Conservation (phyloP, 2,329 filamentous ascomycete species). For the Didymella lethalis region DNA sequence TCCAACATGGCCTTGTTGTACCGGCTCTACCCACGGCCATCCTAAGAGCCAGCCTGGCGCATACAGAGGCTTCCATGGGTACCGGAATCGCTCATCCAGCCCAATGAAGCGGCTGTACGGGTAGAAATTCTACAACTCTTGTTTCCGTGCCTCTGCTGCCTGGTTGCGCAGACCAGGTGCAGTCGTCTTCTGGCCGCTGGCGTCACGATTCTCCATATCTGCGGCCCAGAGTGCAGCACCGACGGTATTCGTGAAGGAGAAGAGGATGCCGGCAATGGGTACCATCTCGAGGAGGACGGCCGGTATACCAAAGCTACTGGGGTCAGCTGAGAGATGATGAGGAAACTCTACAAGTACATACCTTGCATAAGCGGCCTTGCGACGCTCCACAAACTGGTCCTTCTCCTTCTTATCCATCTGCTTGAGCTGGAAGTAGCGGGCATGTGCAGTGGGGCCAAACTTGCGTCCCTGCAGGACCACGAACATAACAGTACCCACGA, state of each 20-base stretch:
- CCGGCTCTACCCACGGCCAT: constrained; percentile 31
- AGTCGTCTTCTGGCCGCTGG: constrained; percentile 37
- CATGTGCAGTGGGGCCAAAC: constrained; percentile 62
- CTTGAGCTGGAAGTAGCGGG: constrained; percentile 90
- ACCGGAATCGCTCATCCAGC: constrained; percentile 30
- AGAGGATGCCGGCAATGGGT: constrained; percentile 81
- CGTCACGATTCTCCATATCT: constrained; percentile 69
- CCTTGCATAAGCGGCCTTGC: constrained; percentile 81
- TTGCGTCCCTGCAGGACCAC: constrained; percentile 71
- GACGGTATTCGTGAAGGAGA: constrained; percentile 90
- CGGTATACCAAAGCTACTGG: constrained; percentile 69
- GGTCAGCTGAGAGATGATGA: constrained; percentile 5
- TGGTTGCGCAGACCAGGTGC: constrained; percentile 49
- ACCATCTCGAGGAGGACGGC: constrained; percentile 85
- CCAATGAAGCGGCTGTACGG: constrained; percentile 5
- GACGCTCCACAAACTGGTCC: constrained; percentile 72
- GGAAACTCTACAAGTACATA: constrained; percentile 46
- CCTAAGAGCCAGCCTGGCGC: constrained; percentile 44
- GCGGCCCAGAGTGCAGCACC: constrained; percentile 95
- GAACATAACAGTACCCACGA: constrained; percentile 84
- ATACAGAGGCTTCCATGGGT: constrained; percentile 48
- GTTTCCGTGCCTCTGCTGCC: constrained; percentile 45
- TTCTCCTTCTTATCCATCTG: constrained; percentile 73
- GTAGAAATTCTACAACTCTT: constrained; percentile 42
- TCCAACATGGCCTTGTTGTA: background rate